Evolutionary conservation across 192 early-diverging fungal species (phyloP).

Genomic region (Backusella psychrophila): DNA sequence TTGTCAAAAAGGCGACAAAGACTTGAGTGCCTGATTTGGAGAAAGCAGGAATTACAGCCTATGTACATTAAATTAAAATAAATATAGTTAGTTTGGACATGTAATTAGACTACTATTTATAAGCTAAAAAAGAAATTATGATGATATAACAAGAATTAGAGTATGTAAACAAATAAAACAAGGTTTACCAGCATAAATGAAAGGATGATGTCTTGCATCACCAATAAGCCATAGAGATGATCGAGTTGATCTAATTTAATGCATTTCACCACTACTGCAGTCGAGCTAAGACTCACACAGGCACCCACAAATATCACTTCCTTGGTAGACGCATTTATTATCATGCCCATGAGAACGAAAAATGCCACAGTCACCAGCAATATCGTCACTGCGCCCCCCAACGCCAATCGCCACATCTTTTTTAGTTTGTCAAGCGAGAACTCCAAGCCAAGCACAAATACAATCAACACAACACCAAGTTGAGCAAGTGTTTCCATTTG

Average conservation of each 20-base stretch:
- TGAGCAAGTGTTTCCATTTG: slow-evolving; percentile 55
- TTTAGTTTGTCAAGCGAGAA: slow-evolving; percentile 53
- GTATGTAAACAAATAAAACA: slow-evolving; percentile 24
- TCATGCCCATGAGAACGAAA: slow-evolving; percentile 36
- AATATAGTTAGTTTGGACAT: not conserved
- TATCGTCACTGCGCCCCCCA: slow-evolving; percentile 45
- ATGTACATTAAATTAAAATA: not conserved
- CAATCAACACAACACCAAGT: slow-evolving; percentile 55
- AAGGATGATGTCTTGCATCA: slow-evolving; percentile 55
- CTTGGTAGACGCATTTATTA: slow-evolving; percentile 32
- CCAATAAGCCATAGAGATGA: slow-evolving; percentile 49
- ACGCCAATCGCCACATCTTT: slow-evolving; percentile 45
- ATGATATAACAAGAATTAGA: slow-evolving; percentile 20
- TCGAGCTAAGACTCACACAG: slow-evolving; percentile 48
- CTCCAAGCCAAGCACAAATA: slow-evolving; percentile 58
- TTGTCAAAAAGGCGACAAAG: slow-evolving; percentile 23
- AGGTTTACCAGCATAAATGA: slow-evolving; percentile 53
- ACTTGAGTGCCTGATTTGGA: slow-evolving; percentile 42
- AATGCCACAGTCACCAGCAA: slow-evolving; percentile 38
- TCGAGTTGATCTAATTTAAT: slow-evolving; percentile 46
- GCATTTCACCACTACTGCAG: slow-evolving; percentile 50
- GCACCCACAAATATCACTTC: slow-evolving; percentile 51
- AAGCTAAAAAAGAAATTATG: not conserved
- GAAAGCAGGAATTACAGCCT: slow-evolving; percentile 42
- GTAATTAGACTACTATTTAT: not conserved